These are phyloP conservation scores for Globisporangium echinulatum DNA, from an alignment of 352 stramenopile species.

Conservation along the genomic window DNA sequence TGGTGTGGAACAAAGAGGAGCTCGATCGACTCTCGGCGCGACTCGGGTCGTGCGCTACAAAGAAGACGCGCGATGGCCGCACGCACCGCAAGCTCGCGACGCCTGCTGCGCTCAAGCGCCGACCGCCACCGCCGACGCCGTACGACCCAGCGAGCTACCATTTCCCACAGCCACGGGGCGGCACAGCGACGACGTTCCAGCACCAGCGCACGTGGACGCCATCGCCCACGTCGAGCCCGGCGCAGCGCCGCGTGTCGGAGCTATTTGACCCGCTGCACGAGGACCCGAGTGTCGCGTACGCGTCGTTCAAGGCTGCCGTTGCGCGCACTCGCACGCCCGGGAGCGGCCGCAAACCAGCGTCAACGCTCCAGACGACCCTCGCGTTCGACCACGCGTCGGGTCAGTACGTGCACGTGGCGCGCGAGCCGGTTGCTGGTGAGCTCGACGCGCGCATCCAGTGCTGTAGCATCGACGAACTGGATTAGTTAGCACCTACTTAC, in stretches of 20 bases:
- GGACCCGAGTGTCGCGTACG: constrained; percentile 11
- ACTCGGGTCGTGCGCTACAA: constrained; percentile 17
- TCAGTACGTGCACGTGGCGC: constrained; percentile 15
- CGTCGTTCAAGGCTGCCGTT: constrained; percentile 12
- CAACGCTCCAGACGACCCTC: constrained; percentile 17
- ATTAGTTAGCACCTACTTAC: too few species aligned
- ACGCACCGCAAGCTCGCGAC: constrained; percentile 10
- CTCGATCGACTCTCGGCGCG: constrained; percentile 20
- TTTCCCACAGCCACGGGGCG: background rate
- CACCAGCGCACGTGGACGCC: constrained; percentile 8
- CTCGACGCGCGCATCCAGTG: constrained; percentile 17
- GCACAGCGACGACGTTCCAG: constrained; percentile 9
- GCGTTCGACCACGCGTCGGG: constrained; percentile 26
- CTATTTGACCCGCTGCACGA: constrained; percentile 5
- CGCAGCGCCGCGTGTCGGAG: background rate
- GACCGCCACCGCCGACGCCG: background rate
- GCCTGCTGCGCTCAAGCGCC: constrained; percentile 3
- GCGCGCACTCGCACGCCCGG: constrained; percentile 10
- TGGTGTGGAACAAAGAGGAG: constrained; percentile 30
- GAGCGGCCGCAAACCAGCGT: background rate
- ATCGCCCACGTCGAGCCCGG: background rate
- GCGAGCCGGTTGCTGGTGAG: constrained; percentile 13
- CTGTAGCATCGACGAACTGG: constrained; percentile 57
- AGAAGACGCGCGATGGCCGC: constrained; percentile 14
- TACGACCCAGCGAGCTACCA: background rate